Evolutionary conservation across 768 basidiomycete genomes (phyloP), one percentile per base, ranked within the genome.

Genomic region (Baorangia bicolor): DNA sequence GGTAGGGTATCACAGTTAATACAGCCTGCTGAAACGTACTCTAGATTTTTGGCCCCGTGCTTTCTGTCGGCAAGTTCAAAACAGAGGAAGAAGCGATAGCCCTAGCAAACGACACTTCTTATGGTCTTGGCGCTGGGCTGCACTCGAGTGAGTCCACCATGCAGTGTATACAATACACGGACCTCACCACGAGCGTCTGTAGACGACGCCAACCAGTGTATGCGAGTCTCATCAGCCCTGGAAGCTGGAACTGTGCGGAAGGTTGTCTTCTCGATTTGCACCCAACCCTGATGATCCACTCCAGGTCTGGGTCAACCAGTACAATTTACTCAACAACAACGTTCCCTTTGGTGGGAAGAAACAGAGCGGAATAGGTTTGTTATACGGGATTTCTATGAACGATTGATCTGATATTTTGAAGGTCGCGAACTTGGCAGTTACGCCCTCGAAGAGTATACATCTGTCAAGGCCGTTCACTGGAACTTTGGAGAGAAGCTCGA

Each of bases 321-420:
- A 94, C 74, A 90, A 88, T 66, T 39, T 89, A 13, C 71, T 96
- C 53, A 82, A 83, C 73, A 92, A 91, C 70, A 92, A 95, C 56
- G 87, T 94, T 42, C 96, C 96, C 2, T 98, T 98, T 66, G 95
- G 96, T 35, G 96, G 95, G 23, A 96, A 90, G 77, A 96, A 95
- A 74, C 88, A 92, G 69, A 91, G 89, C 40, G 94, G 94, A 49
- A 86, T 91, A 65, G 88, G 90, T 89, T 62, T 55, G 63, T 49
- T 9, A 0, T 35, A 3, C 14, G 23, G 4, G 16, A 49, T 44
- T 33, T 38, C n/a, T 21, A 20, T 39, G 49, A n/a, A 56, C 12
- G 20, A 30, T 25, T 53, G 20, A 64, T 43, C 56, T 59, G 40
- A 64, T 37, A 8, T 28, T n/a, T 20, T 43, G 21, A 69, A 89